phyloP scores from a whole-genome alignment of 495 filamentous ascomycete species.

The Hypoxylon crocopeplum region DNA sequence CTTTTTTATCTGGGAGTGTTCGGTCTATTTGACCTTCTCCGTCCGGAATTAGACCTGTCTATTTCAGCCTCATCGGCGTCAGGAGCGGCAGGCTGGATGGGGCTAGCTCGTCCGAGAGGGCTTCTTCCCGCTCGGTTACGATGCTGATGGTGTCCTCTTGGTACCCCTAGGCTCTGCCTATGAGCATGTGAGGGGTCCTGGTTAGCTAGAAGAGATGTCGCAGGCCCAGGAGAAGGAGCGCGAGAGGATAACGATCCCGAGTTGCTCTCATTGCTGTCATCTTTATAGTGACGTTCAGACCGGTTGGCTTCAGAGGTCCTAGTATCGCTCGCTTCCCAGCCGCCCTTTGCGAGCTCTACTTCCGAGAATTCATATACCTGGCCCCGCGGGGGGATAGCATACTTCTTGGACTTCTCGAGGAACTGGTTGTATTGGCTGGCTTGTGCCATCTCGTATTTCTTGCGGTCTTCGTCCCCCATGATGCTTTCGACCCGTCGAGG shows the following conservation, averaged over 20 bases:
- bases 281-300: conserved; percentile 32
- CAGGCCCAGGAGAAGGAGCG: conserved; percentile 29
- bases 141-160: conserved; percentile 13
- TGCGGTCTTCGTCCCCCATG: conserved; percentile 78
- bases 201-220: conserved; percentile 7
- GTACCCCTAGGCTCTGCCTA: conserved; percentile 11
- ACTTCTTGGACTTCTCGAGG: conserved; percentile 57
- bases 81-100: neutral
- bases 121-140: conserved; percentile 30
- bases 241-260: conserved; percentile 32
- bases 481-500: conserved; percentile 83
- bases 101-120: conserved; percentile 29
- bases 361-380: conserved; percentile 63
- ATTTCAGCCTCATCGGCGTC: conserved; percentile 10
- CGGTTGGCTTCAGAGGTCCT: conserved; percentile 14
- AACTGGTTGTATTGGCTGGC: conserved; percentile 58
- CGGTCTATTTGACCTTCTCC: conserved; percentile 4
- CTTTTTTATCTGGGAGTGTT: conserved; percentile 6
- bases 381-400: conserved; percentile 56
- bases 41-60: conserved; percentile 13
- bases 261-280: conserved; percentile 43
- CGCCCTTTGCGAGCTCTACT: conserved; percentile 52
- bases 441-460: conserved; percentile 73
- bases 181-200: conserved; percentile 4
- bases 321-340: conserved; percentile 47